Evolutionary conservation across 805 yeast genomes (phyloP), one percentile per base, ranked within the genome.

Genomic region (Lipomyces anomalus): DNA sequence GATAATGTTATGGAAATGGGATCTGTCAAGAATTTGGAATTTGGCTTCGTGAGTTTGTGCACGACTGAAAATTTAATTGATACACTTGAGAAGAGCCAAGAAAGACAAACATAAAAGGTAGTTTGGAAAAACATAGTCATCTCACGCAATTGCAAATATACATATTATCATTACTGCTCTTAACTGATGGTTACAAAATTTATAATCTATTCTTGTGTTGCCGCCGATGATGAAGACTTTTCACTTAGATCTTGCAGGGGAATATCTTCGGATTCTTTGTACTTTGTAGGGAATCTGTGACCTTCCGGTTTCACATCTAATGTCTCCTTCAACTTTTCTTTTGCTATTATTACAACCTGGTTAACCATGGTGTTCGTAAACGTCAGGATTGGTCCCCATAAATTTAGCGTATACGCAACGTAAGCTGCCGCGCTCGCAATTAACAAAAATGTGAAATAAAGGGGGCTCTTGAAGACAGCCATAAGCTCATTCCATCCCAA

Each of bases 401-500:
- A 67, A 53, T 82, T 82, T 61, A 83, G 70, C 46, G 73, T 74
- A 60, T 84, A 82, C 48, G 87, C 73, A 41, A 84, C 74, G 61
- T 82, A 86, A 1, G 74, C 61, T 1, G 77, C 82, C 0, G 84
- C 85, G 1, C 75, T 75, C 7, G 87, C 41, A 36, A 89, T 61
- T 1, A 76, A 57, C 40, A 88, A 62, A 33, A 64, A 35, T 4
- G 84, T 71, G 53, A 89, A 79, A 56, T 84, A 75, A n/a, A 90
- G 58, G 26, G 42, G 98, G 61, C 85, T 89, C 52, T 94, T 75
- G 36, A 92, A 60, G 16, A 92, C 77, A 6, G 92, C 82, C 83
- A 88, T 76, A 55, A 92, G 82, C 70, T 92, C 97, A 64, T 89
- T 89, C 96, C 96, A 92, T 6, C 98, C 98, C 20, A 92, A 69